Percentiles rank a stretch among this genome's conserved stretches.
These are phyloP conservation scores for Epichloe uncinata DNA, from an alignment of 2,329 filamentous ascomycete species.

Conservation along the genomic window DNA sequence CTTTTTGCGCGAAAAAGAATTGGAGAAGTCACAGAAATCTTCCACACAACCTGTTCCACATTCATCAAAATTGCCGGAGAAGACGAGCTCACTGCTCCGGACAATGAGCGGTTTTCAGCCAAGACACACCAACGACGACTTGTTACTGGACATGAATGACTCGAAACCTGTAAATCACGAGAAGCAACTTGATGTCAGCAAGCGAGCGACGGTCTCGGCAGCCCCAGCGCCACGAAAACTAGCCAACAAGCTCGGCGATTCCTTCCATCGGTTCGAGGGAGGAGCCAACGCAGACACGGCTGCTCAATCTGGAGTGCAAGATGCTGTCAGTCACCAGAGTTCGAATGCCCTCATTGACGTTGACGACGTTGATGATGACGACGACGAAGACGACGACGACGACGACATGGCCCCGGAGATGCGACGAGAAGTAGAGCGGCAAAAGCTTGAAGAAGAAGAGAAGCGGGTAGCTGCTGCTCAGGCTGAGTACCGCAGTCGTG, in stretches of 20 bases:
- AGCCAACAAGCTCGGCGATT: too few species aligned
- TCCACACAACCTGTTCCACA: neutral
- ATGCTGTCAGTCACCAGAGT: too few species aligned
- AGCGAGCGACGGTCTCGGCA: slow-evolving; percentile 61
- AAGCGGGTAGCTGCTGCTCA: slow-evolving; percentile 77
- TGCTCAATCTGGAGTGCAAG: too few species aligned
- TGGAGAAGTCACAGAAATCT: slow-evolving; percentile 25
- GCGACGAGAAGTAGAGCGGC: slow-evolving; percentile 76
- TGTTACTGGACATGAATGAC: slow-evolving; percentile 63
- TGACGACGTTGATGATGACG: too few species aligned
- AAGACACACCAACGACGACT: slow-evolving; percentile 34
- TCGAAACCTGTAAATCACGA: slow-evolving; percentile 36
- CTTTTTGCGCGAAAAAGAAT: slow-evolving; percentile 65
- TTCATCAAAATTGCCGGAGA: neutral
- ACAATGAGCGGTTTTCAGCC: neutral
- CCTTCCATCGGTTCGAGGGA: too few species aligned
- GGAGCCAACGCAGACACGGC: too few species aligned
- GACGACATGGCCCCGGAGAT: too few species aligned
- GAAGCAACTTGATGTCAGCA: slow-evolving; percentile 38
- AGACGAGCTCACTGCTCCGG: neutral
- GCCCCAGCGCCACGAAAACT: too few species aligned
- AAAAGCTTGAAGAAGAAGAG: slow-evolving; percentile 74
- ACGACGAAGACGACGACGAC: too few species aligned
- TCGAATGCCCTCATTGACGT: too few species aligned
- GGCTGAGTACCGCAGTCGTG: slow-evolving; percentile 69